A percentile compares a stretch with the other conserved stretches of the same genome.
phyloP scores from a whole-genome alignment of 192 early-diverging fungal genomes.

The Backusella tuberculispora region DNA sequence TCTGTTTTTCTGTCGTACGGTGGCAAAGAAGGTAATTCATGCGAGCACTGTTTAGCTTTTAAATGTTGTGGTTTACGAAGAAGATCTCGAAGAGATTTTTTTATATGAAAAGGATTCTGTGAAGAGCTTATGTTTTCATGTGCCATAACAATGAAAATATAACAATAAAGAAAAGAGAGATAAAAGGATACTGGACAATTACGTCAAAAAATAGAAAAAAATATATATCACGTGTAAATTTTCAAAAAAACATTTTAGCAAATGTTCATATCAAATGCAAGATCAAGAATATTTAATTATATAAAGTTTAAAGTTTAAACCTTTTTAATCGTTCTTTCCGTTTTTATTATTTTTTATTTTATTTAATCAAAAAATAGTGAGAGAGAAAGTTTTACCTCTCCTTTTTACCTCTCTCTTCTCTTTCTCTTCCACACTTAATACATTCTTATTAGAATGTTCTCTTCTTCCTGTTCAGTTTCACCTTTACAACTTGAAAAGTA shows the following conservation, averaged over 20 bases:
- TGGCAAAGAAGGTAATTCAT: conserved; percentile 29
- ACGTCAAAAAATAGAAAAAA: not conserved
- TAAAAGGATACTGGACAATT: not conserved
- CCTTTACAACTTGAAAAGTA: not conserved
- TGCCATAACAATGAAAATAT: not conserved
- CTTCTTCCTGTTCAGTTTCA: not conserved
- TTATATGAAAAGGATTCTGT: conserved; percentile 18
- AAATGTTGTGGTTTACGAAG: conserved; percentile 1
- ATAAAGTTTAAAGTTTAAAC: conserved; percentile 13
- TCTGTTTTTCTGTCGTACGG: conserved; percentile 26
- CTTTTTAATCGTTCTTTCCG: conserved; percentile 18
- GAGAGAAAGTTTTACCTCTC: conserved; percentile 6
- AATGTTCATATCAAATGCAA: not conserved
- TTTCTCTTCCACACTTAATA: not conserved
- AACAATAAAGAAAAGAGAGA: conserved; percentile 9
- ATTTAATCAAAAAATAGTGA: conserved; percentile 6
- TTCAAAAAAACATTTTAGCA: not conserved
- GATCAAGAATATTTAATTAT: not conserved
- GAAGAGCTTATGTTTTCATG: not conserved
- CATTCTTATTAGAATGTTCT: not conserved
- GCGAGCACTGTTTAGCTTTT: not conserved
- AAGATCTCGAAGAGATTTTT: conserved; percentile 26
- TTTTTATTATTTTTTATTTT: conserved; percentile 18
- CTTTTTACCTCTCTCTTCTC: not conserved
- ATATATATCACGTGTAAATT: not conserved